phyloP scores from a whole-genome alignment of 306 rosid species.

The Castanea crenata region DNA sequence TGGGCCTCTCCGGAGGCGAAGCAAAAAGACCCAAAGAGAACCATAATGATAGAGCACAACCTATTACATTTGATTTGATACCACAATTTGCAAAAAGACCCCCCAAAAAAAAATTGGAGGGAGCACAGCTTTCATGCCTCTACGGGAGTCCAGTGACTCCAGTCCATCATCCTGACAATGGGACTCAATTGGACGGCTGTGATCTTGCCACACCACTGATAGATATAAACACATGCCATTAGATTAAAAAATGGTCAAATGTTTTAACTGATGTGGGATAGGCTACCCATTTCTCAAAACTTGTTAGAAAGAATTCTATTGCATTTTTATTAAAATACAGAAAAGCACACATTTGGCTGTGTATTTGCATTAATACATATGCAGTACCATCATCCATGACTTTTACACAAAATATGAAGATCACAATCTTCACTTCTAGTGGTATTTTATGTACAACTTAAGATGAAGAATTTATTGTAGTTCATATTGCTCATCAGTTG shows the following conservation, averaged over 20 bases:
- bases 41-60: too few species aligned
- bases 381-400: conserved; percentile 10
- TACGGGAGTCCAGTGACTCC: too few species aligned
- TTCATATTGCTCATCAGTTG: not conserved
- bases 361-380: conserved; percentile 1
- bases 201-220: not conserved
- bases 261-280: too few species aligned
- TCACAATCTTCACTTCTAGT: not conserved
- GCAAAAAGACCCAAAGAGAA: too few species aligned
- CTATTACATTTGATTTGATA: too few species aligned
- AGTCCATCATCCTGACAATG: too few species aligned
- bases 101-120: too few species aligned
- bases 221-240: not conserved
- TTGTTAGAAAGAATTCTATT: not conserved
- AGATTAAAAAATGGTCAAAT: not conserved
- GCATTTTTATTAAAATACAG: not conserved
- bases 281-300: not conserved
- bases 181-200: too few species aligned
- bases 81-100: too few species aligned
- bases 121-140: too few species aligned
- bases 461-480: not conserved
- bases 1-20: too few species aligned
- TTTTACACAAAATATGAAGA: not conserved
- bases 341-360: not conserved
- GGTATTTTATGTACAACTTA: conserved; percentile 39